Base-by-base conservation (phyloP, 768 basidiomycete species). In the Strobilomyces dryophilus region DNA sequence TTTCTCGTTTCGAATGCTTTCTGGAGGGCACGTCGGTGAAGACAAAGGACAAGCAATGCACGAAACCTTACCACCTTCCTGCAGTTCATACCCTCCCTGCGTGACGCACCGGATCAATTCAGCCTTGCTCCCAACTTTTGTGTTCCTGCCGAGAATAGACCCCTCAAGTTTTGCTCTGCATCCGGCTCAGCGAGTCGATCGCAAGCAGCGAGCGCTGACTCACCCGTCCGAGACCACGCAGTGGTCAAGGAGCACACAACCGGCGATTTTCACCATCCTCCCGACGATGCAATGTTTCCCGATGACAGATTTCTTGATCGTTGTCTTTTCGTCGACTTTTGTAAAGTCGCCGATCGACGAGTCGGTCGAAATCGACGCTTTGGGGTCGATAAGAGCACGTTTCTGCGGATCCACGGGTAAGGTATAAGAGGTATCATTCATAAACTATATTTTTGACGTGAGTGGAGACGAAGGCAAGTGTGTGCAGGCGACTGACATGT, bases 221-320 rank as follows among this genome's bases (percentile, higher is more conserved):
- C 57, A 92, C 94, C 92, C 92, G 53, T 95, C 92, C 40, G 81
- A 88, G 12, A 98, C 73, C 5, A 89, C 79, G 61, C 93, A 95
- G 62, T 95, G 93, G 64, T 97, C 95, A 58, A 94, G 76, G 21
- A 98, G 66, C 8, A 95, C 80, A 59, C 89, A 94, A 11, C 89
- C 88, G 3, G 76, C 77, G 44, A 98, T 83, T 68, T 84, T 90
- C n/a, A 80, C 87, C 76, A 86, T 86, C 66, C 82, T 87, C 3
- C 92, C 92, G 49, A 95, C 87, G 15, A 84, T 72, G 59, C 92
- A 94, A 65, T 95, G 92, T 53, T 85, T 78, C 9, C 91, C 91
- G 29, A 93, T 79, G 17, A 90, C 76, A 2, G 82, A 84, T 61
- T 83, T 83, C 66, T 92, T 95, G 64, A 97, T 85, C 24, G 75